phyloP scores from a whole-genome alignment of 2,329 filamentous ascomycete species.

The Zymoseptoria passerinii region DNA sequence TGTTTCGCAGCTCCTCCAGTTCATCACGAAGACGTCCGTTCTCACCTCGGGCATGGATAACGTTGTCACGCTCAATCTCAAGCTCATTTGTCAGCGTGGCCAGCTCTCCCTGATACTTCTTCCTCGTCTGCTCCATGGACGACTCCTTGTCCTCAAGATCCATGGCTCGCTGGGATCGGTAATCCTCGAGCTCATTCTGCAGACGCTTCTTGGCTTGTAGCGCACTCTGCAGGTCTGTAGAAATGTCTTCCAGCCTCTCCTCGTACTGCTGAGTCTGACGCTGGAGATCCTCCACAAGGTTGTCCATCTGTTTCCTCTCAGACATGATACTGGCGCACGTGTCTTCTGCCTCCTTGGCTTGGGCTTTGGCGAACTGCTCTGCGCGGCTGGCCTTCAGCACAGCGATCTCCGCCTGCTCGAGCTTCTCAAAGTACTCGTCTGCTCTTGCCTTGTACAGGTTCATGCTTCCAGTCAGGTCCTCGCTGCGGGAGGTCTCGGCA shows the following conservation, averaged over 20 bases:
- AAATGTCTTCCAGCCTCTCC: slow-evolving; percentile 82
- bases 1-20: slow-evolving; percentile 84
- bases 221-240: slow-evolving; percentile 77
- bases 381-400: slow-evolving; percentile 86
- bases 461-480: slow-evolving; percentile 76
- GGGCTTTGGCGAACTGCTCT: slow-evolving; percentile 86
- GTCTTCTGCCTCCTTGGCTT: slow-evolving; percentile 85
- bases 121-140: slow-evolving; percentile 91
- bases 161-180: slow-evolving; percentile 86
- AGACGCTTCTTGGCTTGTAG: slow-evolving; percentile 86
- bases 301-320: slow-evolving; percentile 84
- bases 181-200: slow-evolving; percentile 95
- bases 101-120: slow-evolving; percentile 94
- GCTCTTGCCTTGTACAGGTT: slow-evolving; percentile 84
- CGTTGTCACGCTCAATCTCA: slow-evolving; percentile 84
- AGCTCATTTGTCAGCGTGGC: slow-evolving; percentile 83
- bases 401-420: slow-evolving; percentile 93
- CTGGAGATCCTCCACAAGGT: slow-evolving; percentile 79
- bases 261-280: slow-evolving; percentile 83
- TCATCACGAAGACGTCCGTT: slow-evolving; percentile 87
- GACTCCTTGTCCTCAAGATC: slow-evolving; percentile 96
- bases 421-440: slow-evolving; percentile 93
- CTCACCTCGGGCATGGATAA: slow-evolving; percentile 74
- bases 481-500: slow-evolving; percentile 73
- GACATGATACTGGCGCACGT: slow-evolving; percentile 84